Evolutionary conservation across 129 eudicot genomes (phyloP).

Genomic region (Tagetes erecta): DNA sequence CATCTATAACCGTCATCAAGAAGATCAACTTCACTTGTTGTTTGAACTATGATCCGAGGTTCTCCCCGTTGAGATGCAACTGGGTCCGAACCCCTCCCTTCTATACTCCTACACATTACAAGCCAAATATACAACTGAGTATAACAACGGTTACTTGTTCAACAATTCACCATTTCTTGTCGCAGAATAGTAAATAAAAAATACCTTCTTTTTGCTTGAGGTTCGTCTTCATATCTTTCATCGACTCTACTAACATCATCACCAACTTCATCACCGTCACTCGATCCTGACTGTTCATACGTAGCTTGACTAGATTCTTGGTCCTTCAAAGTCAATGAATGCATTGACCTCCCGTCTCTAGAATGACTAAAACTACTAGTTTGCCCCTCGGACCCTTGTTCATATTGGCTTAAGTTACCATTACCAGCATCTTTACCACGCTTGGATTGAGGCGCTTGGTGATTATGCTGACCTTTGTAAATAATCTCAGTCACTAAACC

Average conservation of each 20-base stretch:
- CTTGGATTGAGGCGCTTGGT: constrained; percentile 66
- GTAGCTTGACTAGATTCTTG: constrained; percentile 85
- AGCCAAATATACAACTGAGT: constrained; percentile 8
- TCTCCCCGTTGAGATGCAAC: constrained; percentile 72
- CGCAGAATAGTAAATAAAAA: background rate
- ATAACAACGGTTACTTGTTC: constrained; percentile 14
- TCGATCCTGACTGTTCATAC: constrained; percentile 68
- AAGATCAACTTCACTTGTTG: constrained; percentile 97
- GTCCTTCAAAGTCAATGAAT: constrained; percentile 44
- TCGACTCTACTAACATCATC: constrained; percentile 56
- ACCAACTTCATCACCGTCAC: constrained; percentile 82
- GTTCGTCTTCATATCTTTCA: constrained; percentile 70
- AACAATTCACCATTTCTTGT: background rate
- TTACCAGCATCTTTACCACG: constrained; percentile 63
- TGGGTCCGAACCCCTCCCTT: constrained; percentile 59
- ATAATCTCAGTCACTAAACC: constrained; percentile 82
- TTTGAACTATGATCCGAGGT: constrained; percentile 90
- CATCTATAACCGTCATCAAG: constrained; percentile 94
- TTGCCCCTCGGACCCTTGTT: constrained; percentile 41
- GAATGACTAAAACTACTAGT: constrained; percentile 31
- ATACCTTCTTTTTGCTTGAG: constrained; percentile 83
- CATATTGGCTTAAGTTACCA: constrained; percentile 45
- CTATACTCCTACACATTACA: constrained; percentile 54
- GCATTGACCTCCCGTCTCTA: constrained; percentile 39
- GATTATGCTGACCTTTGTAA: constrained; percentile 94